Conservation (phyloP, 805 yeast species). For the Brettanomyces bruxellensis region DNA sequence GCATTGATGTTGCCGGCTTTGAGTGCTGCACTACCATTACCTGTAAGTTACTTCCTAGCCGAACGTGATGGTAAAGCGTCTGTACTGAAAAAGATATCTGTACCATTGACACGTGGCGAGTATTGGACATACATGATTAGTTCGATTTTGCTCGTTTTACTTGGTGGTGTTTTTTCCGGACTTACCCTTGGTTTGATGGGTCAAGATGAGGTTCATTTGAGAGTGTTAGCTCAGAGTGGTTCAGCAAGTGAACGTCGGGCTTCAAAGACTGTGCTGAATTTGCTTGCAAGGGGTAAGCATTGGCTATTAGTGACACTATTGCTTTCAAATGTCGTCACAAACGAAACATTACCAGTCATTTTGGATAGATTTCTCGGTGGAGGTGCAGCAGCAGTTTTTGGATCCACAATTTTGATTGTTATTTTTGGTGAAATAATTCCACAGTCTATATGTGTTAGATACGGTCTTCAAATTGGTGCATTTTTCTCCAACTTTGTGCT, state of each 20-base stretch:
- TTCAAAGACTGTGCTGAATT: slow-evolving; percentile 61
- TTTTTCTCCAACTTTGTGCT: slow-evolving; percentile 84
- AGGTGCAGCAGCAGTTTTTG: slow-evolving; percentile 93
- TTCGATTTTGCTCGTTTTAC: slow-evolving; percentile 53
- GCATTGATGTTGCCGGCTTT: background rate
- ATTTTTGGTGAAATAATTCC: slow-evolving; percentile 96
- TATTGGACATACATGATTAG: slow-evolving; percentile 41
- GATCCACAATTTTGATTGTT: slow-evolving; percentile 88
- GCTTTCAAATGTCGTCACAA: slow-evolving; percentile 81
- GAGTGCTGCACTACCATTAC: background rate
- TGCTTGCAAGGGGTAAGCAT: slow-evolving; percentile 82
- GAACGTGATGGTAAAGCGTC: slow-evolving; percentile 1
- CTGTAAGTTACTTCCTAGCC: background rate
- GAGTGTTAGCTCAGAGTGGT: slow-evolving; percentile 89
- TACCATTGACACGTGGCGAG: slow-evolving; percentile 19
- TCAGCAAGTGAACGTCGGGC: slow-evolving; percentile 53
- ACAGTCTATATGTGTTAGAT: slow-evolving; percentile 85
- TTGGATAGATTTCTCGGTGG: slow-evolving; percentile 91
- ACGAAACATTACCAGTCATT: slow-evolving; percentile 90
- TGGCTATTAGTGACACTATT: slow-evolving; percentile 91
- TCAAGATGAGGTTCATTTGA: slow-evolving; percentile 90
- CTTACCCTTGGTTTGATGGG: slow-evolving; percentile 96
- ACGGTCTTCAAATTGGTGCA: slow-evolving; percentile 88
- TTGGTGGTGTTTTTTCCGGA: slow-evolving; percentile 91
- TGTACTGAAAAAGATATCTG: slow-evolving; percentile 9